These are phyloP conservation scores for Cupressus sempervirens DNA, from an alignment of 75 land plant genomes.

Conservation along the genomic window DNA sequence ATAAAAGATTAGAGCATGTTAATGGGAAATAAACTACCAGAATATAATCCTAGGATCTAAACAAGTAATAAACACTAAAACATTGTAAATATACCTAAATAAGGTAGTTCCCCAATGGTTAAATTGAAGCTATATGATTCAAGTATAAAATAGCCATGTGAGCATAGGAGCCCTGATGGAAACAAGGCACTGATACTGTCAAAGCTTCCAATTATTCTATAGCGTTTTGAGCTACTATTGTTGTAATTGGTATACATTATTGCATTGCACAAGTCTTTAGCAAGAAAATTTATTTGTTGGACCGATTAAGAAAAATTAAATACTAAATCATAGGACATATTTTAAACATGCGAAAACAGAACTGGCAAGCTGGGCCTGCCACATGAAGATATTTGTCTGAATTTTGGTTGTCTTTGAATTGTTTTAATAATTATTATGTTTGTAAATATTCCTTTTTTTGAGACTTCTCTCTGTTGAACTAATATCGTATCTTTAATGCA, in stretches of 20 bases:
- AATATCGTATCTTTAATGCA: constrained; percentile 22
- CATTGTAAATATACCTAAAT: too few relatives aligned
- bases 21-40: too few relatives aligned
- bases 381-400: not conserved
- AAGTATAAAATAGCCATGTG: too few relatives aligned
- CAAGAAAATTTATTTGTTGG: not conserved
- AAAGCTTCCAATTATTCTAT: not conserved
- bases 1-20: not conserved
- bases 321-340: not conserved
- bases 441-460: not conserved
- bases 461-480: not conserved
- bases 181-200: not conserved
- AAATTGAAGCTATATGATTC: too few relatives aligned
- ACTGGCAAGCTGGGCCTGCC: not conserved
- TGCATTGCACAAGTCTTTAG: not conserved
- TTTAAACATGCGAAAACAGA: not conserved
- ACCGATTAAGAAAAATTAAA: too few relatives aligned
- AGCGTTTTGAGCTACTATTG: too few relatives aligned
- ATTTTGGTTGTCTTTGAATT: not conserved
- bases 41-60: too few relatives aligned
- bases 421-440: not conserved
- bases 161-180: too few relatives aligned
- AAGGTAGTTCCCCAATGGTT: too few relatives aligned
- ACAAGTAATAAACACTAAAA: too few relatives aligned
- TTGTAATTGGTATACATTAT: too few relatives aligned